These are phyloP conservation scores for Pseudonectria buxi DNA, from an alignment of 2,329 filamentous ascomycete species.

Conservation along the genomic window DNA sequence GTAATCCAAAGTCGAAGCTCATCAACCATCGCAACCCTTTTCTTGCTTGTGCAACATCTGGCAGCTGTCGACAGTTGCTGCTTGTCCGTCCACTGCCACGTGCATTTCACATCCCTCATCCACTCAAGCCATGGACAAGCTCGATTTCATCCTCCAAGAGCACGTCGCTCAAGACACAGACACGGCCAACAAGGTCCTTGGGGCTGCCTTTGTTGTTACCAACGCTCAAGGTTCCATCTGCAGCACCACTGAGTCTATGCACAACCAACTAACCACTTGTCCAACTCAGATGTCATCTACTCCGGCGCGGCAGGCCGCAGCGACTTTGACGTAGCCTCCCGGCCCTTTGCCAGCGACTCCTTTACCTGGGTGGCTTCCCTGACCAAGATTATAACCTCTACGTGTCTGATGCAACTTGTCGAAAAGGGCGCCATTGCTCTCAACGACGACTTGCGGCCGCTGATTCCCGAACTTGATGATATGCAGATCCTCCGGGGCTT, in stretches of 20 bases:
- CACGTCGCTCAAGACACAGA: slow-evolving; percentile 24
- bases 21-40: too few relatives aligned
- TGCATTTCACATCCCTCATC: background rate
- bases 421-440: slow-evolving; percentile 28
- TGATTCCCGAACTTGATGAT: slow-evolving; percentile 28
- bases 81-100: too few relatives aligned
- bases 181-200: slow-evolving; percentile 28
- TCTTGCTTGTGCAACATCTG: too few relatives aligned
- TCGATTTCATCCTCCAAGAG: slow-evolving; percentile 24
- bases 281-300: slow-evolving; percentile 29
- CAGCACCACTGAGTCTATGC: too few relatives aligned
- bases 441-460: slow-evolving; percentile 29
- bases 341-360: slow-evolving; percentile 24
- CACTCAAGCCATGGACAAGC: slow-evolving; percentile 17
- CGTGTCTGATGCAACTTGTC: slow-evolving; percentile 33
- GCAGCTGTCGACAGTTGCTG: too few relatives aligned
- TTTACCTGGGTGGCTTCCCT: slow-evolving; percentile 35
- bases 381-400: slow-evolving; percentile 36
- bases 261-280: slow-evolving; percentile 1
- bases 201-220: slow-evolving; percentile 30
- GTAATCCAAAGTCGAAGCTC: too few relatives aligned
- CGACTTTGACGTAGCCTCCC: slow-evolving; percentile 22
- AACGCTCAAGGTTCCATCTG: slow-evolving; percentile 26
- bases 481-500: slow-evolving; percentile 34
- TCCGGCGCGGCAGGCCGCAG: slow-evolving; percentile 30